Evolutionary conservation across 306 rosid genomes (phyloP).

Genomic region (Prinsepia uniflora): DNA sequence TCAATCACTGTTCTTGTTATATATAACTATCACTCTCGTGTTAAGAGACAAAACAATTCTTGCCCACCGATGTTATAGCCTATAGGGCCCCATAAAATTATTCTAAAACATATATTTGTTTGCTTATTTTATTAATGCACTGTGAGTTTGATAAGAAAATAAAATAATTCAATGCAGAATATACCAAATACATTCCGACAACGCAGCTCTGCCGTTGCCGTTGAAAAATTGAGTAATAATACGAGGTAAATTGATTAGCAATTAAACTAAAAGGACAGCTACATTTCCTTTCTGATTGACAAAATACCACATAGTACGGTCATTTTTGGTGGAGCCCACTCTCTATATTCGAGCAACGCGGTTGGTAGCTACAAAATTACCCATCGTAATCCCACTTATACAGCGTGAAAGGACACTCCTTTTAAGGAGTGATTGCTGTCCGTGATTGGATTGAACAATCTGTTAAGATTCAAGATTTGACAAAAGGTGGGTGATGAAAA

Average conservation of each 20-base stretch:
- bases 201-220: constrained; percentile 6
- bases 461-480: too few relatives aligned
- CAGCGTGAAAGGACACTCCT: not conserved
- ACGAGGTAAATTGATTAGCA: constrained; percentile 8
- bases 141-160: not conserved
- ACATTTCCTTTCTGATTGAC: constrained; percentile 15
- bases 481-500: too few relatives aligned
- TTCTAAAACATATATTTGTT: too few relatives aligned
- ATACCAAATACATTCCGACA: constrained; percentile 18
- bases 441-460: too few relatives aligned
- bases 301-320: not conserved
- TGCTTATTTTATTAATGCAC: not conserved
- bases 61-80: too few relatives aligned
- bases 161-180: not conserved
- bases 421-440: not conserved
- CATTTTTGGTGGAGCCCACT: constrained; percentile 20
- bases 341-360: constrained; percentile 52
- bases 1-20: too few relatives aligned
- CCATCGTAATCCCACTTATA: not conserved
- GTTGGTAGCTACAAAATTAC: constrained; percentile 27
- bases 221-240: constrained; percentile 19
- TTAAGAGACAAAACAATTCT: too few relatives aligned
- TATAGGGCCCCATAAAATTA: too few relatives aligned
- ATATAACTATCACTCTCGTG: too few relatives aligned
- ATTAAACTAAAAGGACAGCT: constrained; percentile 35